A percentile compares a stretch with the other conserved stretches of the same genome.
Conservation (phyloP, 2,329 filamentous ascomycete genomes). For the Onygenales sp. region DNA sequence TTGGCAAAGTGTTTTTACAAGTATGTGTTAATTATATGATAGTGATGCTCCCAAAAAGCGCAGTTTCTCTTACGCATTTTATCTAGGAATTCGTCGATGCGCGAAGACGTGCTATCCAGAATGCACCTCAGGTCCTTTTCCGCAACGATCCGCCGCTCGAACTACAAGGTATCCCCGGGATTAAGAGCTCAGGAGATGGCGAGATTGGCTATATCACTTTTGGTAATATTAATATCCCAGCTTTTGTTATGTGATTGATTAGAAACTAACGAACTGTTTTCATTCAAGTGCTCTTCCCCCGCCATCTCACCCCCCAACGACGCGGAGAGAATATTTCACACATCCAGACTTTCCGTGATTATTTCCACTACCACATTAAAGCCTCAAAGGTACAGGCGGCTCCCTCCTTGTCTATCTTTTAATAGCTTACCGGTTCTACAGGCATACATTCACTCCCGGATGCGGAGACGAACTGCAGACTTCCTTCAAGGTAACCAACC, state of each 20-base stretch:
- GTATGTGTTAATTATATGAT: conserved; percentile 16
- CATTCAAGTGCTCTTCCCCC: conserved; percentile 74
- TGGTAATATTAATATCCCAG: conserved; percentile 46
- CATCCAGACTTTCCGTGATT: conserved; percentile 99
- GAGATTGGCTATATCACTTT: conserved; percentile 98
- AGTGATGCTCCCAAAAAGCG: neutral
- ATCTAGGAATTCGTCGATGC: conserved; percentile 85
- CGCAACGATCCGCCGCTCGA: conserved; percentile 89
- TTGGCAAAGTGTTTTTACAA: conserved; percentile 95
- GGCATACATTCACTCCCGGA: conserved; percentile 96
- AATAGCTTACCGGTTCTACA: conserved; percentile 19
- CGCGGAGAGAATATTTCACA: conserved; percentile 95
- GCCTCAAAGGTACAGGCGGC: conserved; percentile 66
- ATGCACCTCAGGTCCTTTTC: conserved; percentile 95
- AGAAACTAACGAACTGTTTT: conserved; percentile 6
- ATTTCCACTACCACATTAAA: conserved; percentile 99
- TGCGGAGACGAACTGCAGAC: conserved; percentile 94
- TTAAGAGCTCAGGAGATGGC: conserved; percentile 63
- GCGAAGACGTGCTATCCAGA: conserved; percentile 83
- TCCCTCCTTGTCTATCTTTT: neutral
- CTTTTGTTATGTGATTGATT: neutral
- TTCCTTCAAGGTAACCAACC: conserved; percentile 76
- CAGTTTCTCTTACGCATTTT: neutral
- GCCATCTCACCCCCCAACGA: conserved; percentile 81
- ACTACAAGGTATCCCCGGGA: conserved; percentile 75